Evolutionary conservation across 2,329 filamentous ascomycete species (phyloP), one percentile per base, ranked within the genome.

Genomic region (Lachnellula occidentalis): DNA sequence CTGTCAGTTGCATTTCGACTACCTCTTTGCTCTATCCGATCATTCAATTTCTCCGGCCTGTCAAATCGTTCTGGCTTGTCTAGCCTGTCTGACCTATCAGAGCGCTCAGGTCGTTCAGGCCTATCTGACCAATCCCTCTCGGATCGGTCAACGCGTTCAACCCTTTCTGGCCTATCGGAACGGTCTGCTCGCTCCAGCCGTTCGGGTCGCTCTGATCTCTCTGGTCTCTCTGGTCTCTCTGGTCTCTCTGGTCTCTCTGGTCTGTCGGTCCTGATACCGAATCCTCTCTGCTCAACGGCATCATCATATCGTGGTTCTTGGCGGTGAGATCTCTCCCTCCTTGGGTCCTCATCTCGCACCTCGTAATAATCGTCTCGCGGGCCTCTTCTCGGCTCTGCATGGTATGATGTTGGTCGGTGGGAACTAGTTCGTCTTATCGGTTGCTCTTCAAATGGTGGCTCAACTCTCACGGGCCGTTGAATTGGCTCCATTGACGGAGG

Each of bases 361-460:
- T 67, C 66, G 51, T 69, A 66, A 51, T 65, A 62, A 12, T 69
- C 66, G 27, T 70, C 67, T 48, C 61, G 53, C 3, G 52, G 41
- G 46, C 57, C 49, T 55, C 64, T 54, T 58, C 53, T 55, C 5
- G 51, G 34, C 21, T 64, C 62, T 15, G 68, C 66, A 24, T 68
- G 63, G 45, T 69, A 68, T 3, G 62, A 62, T 11, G 61, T 58
- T 6, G 66, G 66, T 34, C 66, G 50, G 24, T 60, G 54, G 2
- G 72, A 69, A 56, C 68, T 72, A 31, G 71, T n/a, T 69, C 74
- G 24, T 71, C 63, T 7, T 14, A 58, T 50, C 8, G 59, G 56
- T 39, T 52, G 45, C 27, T 55, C 53, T 14, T 64, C 62, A 36
- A 62, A 62, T 24, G 56, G 49, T 19, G 57, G 48, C 5, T 64